These are phyloP conservation scores for Mycena sp. DNA, from an alignment of 1,284 basidiomycete species.

Conservation along the genomic window DNA sequence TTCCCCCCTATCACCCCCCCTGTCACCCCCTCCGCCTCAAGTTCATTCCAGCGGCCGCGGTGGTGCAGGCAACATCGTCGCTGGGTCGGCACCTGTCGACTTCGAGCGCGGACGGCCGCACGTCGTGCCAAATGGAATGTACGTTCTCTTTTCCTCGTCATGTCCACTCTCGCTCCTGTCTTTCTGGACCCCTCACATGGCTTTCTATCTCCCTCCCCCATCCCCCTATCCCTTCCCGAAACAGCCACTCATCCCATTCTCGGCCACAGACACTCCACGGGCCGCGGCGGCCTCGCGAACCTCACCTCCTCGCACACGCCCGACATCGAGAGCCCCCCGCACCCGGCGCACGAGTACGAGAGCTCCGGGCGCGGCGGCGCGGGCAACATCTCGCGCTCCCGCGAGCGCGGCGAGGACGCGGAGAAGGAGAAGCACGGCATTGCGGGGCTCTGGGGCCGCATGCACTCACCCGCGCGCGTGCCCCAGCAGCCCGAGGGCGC, in stretches of 20 bases:
- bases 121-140: slow-evolving; percentile 26
- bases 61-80: slow-evolving; percentile 70
- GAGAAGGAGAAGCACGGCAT: slow-evolving; percentile 14
- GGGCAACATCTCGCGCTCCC: slow-evolving; percentile 62
- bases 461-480: slow-evolving; percentile 1
- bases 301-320: slow-evolving; percentile 52
- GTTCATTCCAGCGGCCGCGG: slow-evolving; percentile 70
- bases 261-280: slow-evolving; percentile 67
- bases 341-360: slow-evolving; percentile 44
- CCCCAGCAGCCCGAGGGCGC: neutral
- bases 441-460: slow-evolving; percentile 22
- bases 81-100: slow-evolving; percentile 39
- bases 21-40: slow-evolving; percentile 36
- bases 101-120: slow-evolving; percentile 42
- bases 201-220: too few relatives aligned
- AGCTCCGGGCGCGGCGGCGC: slow-evolving; percentile 77
- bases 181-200: neutral
- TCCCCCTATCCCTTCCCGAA: too few relatives aligned
- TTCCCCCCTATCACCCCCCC: slow-evolving; percentile 6
- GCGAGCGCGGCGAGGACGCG: slow-evolving; percentile 5
- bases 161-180: neutral
- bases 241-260: too few relatives aligned
- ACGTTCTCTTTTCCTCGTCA: neutral
- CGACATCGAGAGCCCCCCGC: too few relatives aligned
- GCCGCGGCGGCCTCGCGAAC: slow-evolving; percentile 76